These are phyloP conservation scores for Pogostemon cablin DNA, from an alignment of 257 asterid species.

Conservation along the genomic window DNA sequence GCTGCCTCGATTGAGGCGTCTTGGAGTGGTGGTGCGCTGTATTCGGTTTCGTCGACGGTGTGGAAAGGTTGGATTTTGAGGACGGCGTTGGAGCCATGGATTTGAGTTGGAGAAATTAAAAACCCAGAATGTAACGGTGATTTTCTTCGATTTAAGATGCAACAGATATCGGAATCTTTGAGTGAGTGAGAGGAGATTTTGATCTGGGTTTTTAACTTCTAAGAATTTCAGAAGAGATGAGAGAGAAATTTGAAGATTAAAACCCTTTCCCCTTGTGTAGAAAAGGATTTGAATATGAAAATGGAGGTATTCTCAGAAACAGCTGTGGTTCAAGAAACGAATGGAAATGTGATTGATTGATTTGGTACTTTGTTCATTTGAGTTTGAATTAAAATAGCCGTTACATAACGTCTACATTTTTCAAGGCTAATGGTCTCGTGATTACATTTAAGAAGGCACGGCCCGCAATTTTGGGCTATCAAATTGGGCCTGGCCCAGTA, in stretches of 20 bases:
- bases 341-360: conserved; percentile 24
- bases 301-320: neutral
- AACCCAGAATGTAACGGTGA: conserved; percentile 19
- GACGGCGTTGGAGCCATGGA: conserved; percentile 36
- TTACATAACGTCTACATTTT: conserved; percentile 54
- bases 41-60: conserved; percentile 59
- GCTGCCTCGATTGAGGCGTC: conserved; percentile 73
- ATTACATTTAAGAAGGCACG: conserved; percentile 6
- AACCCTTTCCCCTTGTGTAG: neutral
- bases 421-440: conserved; percentile 6
- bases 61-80: conserved; percentile 38
- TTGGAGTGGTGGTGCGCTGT: conserved; percentile 43
- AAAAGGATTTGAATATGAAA: conserved; percentile 1
- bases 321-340: conserved; percentile 22
- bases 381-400: conserved; percentile 60
- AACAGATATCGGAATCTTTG: too few relatives aligned
- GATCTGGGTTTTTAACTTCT: conserved; percentile 21
- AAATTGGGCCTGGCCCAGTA: neutral
- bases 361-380: conserved; percentile 25
- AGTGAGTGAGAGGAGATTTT: neutral
- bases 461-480: neutral
- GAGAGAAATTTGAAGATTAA: conserved; percentile 26
- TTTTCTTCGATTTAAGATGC: neutral
- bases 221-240: conserved; percentile 14
- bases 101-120: neutral